A percentile compares a stretch with the other conserved stretches of the same genome.
Conservation (phyloP, 331 rosid genomes). For the Erythrophleum ivorense region DNA sequence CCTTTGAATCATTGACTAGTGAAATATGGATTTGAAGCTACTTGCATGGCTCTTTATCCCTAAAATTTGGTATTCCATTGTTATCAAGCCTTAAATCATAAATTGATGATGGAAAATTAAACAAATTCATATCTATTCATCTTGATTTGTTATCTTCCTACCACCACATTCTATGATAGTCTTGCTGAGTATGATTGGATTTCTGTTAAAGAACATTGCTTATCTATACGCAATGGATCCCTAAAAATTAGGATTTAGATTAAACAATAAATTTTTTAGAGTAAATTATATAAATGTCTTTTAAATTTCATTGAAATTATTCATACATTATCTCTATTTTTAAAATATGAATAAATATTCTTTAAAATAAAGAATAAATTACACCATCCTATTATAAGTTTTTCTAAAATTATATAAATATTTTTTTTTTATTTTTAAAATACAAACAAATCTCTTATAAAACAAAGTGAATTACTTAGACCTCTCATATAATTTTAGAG, state of each 20-base stretch:
- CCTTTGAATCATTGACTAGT: not conserved
- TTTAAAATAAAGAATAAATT: too few species aligned
- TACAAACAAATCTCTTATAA: too few species aligned
- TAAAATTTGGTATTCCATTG: not conserved
- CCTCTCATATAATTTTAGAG: too few species aligned
- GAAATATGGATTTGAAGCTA: not conserved
- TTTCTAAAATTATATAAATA: too few species aligned
- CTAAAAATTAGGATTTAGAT: not conserved
- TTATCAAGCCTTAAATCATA: not conserved
- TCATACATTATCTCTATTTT: too few species aligned
- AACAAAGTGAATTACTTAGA: too few species aligned
- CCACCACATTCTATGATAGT: not conserved
- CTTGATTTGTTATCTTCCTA: not conserved
- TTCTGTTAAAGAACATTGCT: not conserved
- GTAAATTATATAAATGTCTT: too few species aligned
- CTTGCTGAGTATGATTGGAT: not conserved
- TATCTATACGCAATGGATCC: not conserved
- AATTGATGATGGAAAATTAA: not conserved
- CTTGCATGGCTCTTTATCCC: not conserved
- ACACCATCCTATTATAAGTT: too few species aligned
- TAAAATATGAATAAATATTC: too few species aligned
- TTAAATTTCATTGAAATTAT: too few species aligned
- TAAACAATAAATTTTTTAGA: not conserved
- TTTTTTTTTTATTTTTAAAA: too few species aligned
- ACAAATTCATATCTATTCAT: not conserved